A percentile compares a stretch with the other conserved stretches of the same genome.
phyloP scores from a whole-genome alignment of 2,329 filamentous ascomycete genomes.

The Daldinia sp. region DNA sequence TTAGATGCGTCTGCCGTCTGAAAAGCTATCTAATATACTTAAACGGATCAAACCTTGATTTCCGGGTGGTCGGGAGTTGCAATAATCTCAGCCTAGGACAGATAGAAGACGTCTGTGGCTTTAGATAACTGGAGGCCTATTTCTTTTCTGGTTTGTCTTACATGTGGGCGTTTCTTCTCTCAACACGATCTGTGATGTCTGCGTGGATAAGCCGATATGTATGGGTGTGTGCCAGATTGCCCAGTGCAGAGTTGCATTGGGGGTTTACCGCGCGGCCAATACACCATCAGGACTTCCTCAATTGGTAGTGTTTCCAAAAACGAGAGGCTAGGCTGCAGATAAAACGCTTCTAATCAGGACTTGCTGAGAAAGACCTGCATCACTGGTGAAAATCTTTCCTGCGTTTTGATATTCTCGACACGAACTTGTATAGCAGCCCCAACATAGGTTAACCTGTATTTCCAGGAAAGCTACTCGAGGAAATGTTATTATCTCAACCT shows the following conservation, averaged over 20 bases:
- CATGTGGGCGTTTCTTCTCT: conserved; percentile 14
- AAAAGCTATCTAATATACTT: background rate
- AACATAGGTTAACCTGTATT: too few species aligned
- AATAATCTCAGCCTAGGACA: background rate
- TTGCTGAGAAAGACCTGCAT: conserved; percentile 5
- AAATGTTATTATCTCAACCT: conserved; percentile 2
- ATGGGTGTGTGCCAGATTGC: conserved; percentile 17
- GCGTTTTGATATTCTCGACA: background rate
- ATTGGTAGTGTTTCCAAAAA: conserved; percentile 27
- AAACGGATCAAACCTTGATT: conserved; percentile 18
- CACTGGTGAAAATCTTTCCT: conserved; percentile 13
- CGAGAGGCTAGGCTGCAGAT: conserved; percentile 34
- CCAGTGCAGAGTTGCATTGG: conserved; percentile 26
- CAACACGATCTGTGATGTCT: conserved; percentile 7
- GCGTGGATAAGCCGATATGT: conserved; percentile 10
- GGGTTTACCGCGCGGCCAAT: conserved; percentile 37
- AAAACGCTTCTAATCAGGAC: conserved; percentile 11
- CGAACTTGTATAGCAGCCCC: background rate
- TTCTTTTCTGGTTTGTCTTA: conserved; percentile 24
- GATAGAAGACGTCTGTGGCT: conserved; percentile 16
- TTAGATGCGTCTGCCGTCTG: background rate
- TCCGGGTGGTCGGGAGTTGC: background rate
- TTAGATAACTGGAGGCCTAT: conserved; percentile 1
- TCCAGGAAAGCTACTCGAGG: background rate
- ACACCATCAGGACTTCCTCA: conserved; percentile 9